A percentile compares a stretch with the other conserved stretches of the same genome.
Conservation (phyloP, 768 basidiomycete species). For the Dictyophora rubrovolvata region DNA sequence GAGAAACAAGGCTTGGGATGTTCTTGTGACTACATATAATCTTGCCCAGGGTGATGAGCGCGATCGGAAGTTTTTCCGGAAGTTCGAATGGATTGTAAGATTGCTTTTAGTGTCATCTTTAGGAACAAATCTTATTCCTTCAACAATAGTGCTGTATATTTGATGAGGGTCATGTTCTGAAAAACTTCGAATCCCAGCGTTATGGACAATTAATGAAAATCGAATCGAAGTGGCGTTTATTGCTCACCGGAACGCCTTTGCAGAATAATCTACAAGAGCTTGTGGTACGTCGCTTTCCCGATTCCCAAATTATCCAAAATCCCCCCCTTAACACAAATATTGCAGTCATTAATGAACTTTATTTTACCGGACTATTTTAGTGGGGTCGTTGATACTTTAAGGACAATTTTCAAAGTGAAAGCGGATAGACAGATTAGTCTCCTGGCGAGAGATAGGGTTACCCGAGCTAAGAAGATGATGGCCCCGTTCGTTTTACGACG, state of each 20-base stretch:
- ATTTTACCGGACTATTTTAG: slow-evolving; percentile 88
- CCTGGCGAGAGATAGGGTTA: slow-evolving; percentile 87
- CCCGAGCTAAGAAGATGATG: slow-evolving; percentile 98
- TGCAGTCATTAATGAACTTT: slow-evolving; percentile 93
- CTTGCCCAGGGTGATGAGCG: slow-evolving; percentile 78
- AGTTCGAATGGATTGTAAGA: slow-evolving; percentile 86
- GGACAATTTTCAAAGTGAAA: slow-evolving; percentile 94
- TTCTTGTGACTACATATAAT: slow-evolving; percentile 93
- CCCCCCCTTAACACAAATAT: neutral
- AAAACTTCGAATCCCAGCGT: slow-evolving; percentile 96
- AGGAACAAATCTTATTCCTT: neutral
- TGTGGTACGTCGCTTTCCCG: slow-evolving; percentile 45
- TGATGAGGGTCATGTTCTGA: slow-evolving; percentile 95
- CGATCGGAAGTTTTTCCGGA: slow-evolving; percentile 89
- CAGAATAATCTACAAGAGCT: slow-evolving; percentile 88
- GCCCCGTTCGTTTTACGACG: slow-evolving; percentile 97
- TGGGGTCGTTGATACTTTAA: slow-evolving; percentile 60
- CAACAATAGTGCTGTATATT: slow-evolving; percentile 72
- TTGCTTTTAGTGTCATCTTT: neutral
- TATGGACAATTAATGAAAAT: slow-evolving; percentile 84
- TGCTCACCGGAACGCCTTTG: slow-evolving; percentile 91
- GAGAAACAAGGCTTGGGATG: slow-evolving; percentile 68
- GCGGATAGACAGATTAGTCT: slow-evolving; percentile 84
- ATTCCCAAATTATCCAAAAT: neutral
- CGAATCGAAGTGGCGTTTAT: slow-evolving; percentile 77